Evolutionary conservation across 73 alveolate species (phyloP), one percentile per base, ranked within the genome.

Genomic region (Symbiodinium natans): DNA sequence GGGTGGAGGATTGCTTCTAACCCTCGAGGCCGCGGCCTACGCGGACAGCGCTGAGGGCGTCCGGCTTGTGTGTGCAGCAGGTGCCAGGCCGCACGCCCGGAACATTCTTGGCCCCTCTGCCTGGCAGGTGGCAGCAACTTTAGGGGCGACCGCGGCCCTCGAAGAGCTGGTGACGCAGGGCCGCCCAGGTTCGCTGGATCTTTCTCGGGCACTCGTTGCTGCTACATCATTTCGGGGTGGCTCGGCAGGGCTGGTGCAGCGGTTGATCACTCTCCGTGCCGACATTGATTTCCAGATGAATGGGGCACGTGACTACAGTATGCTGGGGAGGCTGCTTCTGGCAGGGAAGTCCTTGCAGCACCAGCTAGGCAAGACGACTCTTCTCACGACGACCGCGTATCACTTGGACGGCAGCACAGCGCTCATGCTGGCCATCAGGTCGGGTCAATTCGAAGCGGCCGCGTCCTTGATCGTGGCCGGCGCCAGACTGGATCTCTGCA

Each of bases 231-330:
- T 46, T 6, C 33, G 23, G 9, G 90, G 68, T 36, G 68, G 90
- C 71, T 52, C 71, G 40, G 90, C 90, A 2, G 73, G 40, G 90
- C 2, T 82, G 40, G 90, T 82, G 90, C 90, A 40, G 63, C 33
- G 41, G 19, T 52, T 82, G 90, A 42, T 82, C 29, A 68, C 23
- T 9, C 40, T 82, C 27, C 40, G 90, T 10, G 90, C 68, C 25
- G 90, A 82, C 41, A 39, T 82, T 27, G 41, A 82, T 40, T 46
- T 36, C 40, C 90, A 82, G 90, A 40, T 33, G n/a, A 33, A 6
- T 40, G 38, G 25, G 41, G 23, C 34, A 39, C 29, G n/a, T 39
- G 41, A 82, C 36, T 21, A 17, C 38, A 82, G 17, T 6, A 9
- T 39, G 6, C 40, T 82, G 36, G 31, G 23, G 4, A 1, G 68